phyloP scores from a whole-genome alignment of 345 rosid genomes.

The Alliaria petiolata region DNA sequence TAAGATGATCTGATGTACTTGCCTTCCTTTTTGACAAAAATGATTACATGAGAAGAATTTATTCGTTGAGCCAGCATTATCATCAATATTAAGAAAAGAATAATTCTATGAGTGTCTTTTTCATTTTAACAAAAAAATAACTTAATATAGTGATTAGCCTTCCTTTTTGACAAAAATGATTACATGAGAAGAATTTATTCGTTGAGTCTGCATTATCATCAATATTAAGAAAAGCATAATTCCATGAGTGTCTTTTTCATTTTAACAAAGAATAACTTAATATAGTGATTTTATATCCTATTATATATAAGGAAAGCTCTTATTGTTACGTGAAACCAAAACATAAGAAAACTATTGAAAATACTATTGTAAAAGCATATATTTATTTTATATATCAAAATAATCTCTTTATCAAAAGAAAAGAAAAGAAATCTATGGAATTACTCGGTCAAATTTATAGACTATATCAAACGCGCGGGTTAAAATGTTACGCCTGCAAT shows the following conservation, averaged over 20 bases:
- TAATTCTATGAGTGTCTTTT: too few relatives aligned
- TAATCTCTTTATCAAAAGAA: too few relatives aligned
- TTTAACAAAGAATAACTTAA: too few relatives aligned
- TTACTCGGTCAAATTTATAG: not conserved
- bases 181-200: not conserved
- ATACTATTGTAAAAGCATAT: not conserved
- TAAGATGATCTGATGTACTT: not conserved
- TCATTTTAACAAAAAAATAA: too few relatives aligned
- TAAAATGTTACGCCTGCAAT: not conserved
- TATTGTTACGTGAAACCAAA: not conserved
- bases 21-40: not conserved
- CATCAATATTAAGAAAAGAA: too few relatives aligned
- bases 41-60: not conserved
- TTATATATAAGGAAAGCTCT: not conserved
- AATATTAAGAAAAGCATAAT: not conserved
- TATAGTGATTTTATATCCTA: too few relatives aligned
- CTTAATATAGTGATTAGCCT: too few relatives aligned
- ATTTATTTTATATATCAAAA: not conserved
- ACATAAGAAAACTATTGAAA: not conserved
- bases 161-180: too few relatives aligned
- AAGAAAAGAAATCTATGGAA: too few relatives aligned
- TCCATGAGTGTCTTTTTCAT: not conserved
- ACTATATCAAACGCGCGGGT: not conserved
- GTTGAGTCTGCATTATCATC: not conserved
- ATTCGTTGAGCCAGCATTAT: too few relatives aligned